Evolutionary conservation across 2,329 filamentous ascomycete genomes (phyloP).

Genomic region (Colletotrichum cordylinicola): DNA sequence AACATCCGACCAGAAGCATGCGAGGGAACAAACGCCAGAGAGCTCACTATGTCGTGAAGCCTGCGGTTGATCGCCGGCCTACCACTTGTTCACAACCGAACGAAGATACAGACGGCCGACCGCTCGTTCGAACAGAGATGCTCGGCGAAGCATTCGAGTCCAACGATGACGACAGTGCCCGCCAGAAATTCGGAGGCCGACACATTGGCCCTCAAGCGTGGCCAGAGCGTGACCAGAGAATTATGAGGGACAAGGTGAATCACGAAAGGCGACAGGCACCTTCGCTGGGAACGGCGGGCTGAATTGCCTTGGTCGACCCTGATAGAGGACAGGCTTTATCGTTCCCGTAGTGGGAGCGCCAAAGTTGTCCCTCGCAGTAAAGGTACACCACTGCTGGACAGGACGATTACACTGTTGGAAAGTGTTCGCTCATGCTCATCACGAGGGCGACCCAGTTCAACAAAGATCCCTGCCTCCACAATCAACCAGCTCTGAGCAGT

Average conservation of each 20-base stretch:
- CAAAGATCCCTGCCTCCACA: background rate
- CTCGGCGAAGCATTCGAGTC: background rate
- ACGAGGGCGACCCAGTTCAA: background rate
- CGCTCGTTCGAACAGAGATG: background rate
- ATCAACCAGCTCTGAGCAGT: background rate
- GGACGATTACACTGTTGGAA: background rate
- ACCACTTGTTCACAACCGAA: background rate
- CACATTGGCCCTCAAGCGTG: background rate
- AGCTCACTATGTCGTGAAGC: background rate
- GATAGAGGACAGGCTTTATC: background rate
- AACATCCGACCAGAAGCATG: background rate
- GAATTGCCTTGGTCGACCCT: background rate
- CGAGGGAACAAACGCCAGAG: background rate
- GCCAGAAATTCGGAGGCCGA: background rate
- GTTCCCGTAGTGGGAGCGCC: background rate
- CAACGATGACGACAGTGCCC: background rate
- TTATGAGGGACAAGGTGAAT: background rate
- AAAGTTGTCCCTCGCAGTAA: background rate
- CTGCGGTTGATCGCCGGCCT: background rate
- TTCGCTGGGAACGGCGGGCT: background rate
- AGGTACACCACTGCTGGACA: background rate
- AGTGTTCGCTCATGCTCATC: background rate
- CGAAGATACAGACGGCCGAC: no score
- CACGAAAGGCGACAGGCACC: background rate
- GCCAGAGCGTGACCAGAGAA: background rate